phyloP scores from a whole-genome alignment of 805 yeast genomes.

The Hanseniaspora meyeri region DNA sequence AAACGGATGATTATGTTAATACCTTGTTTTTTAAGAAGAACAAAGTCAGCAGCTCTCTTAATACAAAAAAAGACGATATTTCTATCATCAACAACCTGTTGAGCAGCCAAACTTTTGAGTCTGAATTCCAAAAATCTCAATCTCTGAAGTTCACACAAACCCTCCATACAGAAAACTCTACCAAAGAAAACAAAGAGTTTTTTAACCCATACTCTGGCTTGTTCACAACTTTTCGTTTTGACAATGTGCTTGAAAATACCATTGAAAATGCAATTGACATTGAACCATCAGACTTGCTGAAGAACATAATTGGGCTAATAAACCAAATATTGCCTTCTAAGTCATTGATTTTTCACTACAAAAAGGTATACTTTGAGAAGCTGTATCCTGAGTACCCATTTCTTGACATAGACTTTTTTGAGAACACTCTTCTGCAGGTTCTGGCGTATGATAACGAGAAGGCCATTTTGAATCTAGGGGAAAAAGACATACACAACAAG shows the following conservation, averaged over 20 bases:
- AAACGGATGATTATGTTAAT: constrained; percentile 7
- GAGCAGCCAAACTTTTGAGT: neutral
- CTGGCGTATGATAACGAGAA: constrained; percentile 18
- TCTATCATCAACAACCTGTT: neutral
- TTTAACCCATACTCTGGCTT: neutral
- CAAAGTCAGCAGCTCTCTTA: neutral
- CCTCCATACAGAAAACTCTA: neutral
- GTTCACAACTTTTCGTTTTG: neutral
- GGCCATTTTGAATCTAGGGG: constrained; percentile 21
- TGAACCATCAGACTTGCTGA: constrained; percentile 21
- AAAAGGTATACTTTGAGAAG: constrained; percentile 21
- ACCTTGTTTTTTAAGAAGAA: neutral
- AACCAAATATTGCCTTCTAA: constrained; percentile 23
- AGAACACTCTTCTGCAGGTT: constrained; percentile 21
- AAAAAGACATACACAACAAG: constrained; percentile 22
- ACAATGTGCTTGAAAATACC: constrained; percentile 5
- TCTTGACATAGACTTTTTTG: constrained; percentile 23
- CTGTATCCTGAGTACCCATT: constrained; percentile 24
- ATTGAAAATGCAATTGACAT: constrained; percentile 23
- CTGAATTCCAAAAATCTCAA: neutral
- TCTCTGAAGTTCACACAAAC: neutral
- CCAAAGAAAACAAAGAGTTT: neutral
- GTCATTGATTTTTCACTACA: constrained; percentile 20
- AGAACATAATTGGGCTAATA: constrained; percentile 18
- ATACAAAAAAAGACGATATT: neutral